Base-by-base conservation (phyloP, 768 basidiomycete species). In the Lactarius hatsudake region DNA sequence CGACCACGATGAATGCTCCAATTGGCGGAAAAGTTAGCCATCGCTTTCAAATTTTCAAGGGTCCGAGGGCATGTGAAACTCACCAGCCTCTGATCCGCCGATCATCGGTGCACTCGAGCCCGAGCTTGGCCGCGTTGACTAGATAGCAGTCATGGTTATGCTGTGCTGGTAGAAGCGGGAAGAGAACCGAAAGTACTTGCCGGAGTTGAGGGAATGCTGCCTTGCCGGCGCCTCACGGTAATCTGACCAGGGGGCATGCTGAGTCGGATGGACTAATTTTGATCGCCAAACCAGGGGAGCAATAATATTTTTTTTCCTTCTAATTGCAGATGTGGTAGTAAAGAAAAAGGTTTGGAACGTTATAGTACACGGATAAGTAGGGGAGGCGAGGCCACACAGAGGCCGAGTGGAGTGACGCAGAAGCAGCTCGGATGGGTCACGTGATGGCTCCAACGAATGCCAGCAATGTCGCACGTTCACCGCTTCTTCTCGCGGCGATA, bases 1-100 rank as follows among this genome's bases (percentile, higher is more conserved):
- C 79, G 45, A 90, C 76, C 4, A 77, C 85, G 69, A 90, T 82
- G 77, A 90, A 91, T 10, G 63, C 71, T 71, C 23, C 51, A 6
- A 26, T 42, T 53, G 51, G 23, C 51, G 13, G 5, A n/a, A 34
- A 8, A 28, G 28, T 30, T 10, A 56, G 38, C 38, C 15, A 40
- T 17, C 12, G 17, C 32, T 56, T 20, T 20, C 20, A 20, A 20
- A 9, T 32, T 13, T 13, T 12, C 20, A 32, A 17, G 54, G 55
- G 20, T 28, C 6, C 30, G 30, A 36, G 17, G 60, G 26, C 23
- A 40, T 43, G 45, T 26, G 61, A 12, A 30, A 34, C 64, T 48
- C 43, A 70, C 71, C 71, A 15, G 65, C 53, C 34, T 70, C 63
- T 28, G 71, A 71, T 28, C 71, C 71, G 42, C 43, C 65, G 17